phyloP scores from a whole-genome alignment of 2,329 filamentous ascomycete genomes.

The Pseudopyrenochaeta lycopersici region DNA sequence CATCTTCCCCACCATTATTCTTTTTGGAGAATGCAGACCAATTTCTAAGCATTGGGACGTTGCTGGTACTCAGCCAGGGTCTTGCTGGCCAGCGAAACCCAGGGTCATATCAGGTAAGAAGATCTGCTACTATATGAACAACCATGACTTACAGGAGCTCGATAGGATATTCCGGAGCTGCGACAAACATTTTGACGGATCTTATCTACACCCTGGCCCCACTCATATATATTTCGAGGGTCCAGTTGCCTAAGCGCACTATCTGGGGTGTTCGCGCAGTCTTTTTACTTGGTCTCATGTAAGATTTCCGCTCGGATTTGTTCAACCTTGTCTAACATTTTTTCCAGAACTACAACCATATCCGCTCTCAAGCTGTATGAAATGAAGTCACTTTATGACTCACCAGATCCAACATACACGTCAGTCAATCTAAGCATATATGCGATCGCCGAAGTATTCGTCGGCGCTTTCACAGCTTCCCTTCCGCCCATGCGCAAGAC shows the following conservation, averaged over 20 bases:
- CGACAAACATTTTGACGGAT: slow-evolving; percentile 36
- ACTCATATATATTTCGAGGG: slow-evolving; percentile 30
- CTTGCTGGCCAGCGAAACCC: slow-evolving; percentile 32
- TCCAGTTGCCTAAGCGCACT: slow-evolving; percentile 34
- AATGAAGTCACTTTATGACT: slow-evolving; percentile 29
- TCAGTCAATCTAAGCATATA: slow-evolving; percentile 36
- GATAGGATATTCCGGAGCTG: slow-evolving; percentile 33
- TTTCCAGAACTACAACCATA: slow-evolving; percentile 32
- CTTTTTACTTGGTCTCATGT: slow-evolving; percentile 37
- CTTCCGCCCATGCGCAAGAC: slow-evolving; percentile 38
- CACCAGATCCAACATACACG: slow-evolving; percentile 30
- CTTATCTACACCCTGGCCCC: slow-evolving; percentile 35
- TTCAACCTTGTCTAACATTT: slow-evolving; percentile 1
- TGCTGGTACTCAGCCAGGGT: slow-evolving; percentile 25
- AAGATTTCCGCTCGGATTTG: slow-evolving; percentile 1
- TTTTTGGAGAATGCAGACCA: slow-evolving; percentile 33
- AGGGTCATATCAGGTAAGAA: slow-evolving; percentile 29
- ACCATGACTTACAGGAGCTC: neutral
- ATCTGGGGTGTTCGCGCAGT: slow-evolving; percentile 38
- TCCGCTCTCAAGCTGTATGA: slow-evolving; percentile 38
- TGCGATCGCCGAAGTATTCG: slow-evolving; percentile 34
- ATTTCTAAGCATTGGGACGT: slow-evolving; percentile 35
- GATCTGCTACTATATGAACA: neutral
- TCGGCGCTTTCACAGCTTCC: slow-evolving; percentile 36
- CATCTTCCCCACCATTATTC: slow-evolving; percentile 32